Percentiles rank a stretch among this genome's conserved stretches.
These are phyloP conservation scores for Kitagawia praeruptora DNA, from an alignment of 129 eudicot genomes.

Conservation along the genomic window DNA sequence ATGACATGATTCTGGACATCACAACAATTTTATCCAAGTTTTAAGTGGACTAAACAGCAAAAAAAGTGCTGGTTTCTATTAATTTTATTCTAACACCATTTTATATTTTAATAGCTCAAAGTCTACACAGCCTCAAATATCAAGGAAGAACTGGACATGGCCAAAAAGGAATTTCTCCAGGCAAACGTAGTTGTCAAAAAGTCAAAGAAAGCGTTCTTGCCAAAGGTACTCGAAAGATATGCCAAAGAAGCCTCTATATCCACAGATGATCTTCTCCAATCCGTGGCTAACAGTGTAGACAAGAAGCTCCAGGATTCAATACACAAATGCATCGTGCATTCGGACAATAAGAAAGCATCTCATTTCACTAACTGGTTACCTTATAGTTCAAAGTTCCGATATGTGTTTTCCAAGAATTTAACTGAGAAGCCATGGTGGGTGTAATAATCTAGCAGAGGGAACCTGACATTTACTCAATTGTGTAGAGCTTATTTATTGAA, in stretches of 20 bases:
- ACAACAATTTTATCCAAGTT: not conserved
- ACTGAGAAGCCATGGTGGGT: constrained; percentile 61
- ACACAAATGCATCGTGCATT: constrained; percentile 38
- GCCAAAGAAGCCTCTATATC: constrained; percentile 62
- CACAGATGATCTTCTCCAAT: constrained; percentile 46
- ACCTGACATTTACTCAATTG: not conserved
- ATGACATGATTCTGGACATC: not conserved
- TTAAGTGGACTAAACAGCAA: not conserved
- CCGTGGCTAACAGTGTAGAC: constrained; percentile 56
- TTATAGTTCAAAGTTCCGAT: constrained; percentile 56
- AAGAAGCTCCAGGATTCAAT: constrained; percentile 53
- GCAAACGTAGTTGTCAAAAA: constrained; percentile 71
- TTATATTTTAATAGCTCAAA: constrained; percentile 35
- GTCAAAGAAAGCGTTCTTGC: constrained; percentile 57
- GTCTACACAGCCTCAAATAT: constrained; percentile 67
- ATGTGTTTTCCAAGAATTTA: constrained; percentile 43
- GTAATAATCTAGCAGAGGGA: constrained; percentile 15
- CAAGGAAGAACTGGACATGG: constrained; percentile 54
- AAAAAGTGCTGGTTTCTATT: not conserved
- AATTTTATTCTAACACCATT: not conserved
- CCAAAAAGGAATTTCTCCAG: constrained; percentile 63
- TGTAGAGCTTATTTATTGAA: not conserved
- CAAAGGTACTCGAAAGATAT: constrained; percentile 60
- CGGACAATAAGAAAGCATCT: constrained; percentile 32
- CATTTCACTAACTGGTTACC: constrained; percentile 74